phyloP scores from a whole-genome alignment of 345 rosid genomes.

The Acer negundo region DNA sequence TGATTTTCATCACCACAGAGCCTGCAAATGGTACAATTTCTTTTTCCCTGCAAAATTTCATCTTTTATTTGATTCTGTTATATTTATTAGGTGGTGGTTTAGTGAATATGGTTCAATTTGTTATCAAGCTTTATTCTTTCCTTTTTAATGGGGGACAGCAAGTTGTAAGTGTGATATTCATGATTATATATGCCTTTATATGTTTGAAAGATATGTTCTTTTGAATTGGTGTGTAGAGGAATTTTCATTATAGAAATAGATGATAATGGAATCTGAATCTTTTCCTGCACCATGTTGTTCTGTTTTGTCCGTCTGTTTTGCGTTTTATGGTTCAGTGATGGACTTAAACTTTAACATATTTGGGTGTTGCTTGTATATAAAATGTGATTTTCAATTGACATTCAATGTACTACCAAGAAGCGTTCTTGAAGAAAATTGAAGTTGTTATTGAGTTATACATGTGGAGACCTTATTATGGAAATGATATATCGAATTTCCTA shows the following conservation, averaged over 20 bases:
- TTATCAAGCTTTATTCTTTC: not conserved
- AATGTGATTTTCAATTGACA: not conserved
- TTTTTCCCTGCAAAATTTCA: not conserved
- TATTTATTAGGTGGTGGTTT: not conserved
- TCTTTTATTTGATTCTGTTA: not conserved
- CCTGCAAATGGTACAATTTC: slow-evolving; percentile 38
- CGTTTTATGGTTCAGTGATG: not conserved
- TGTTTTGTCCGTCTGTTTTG: not conserved
- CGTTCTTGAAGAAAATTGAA: not conserved
- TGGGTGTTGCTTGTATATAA: not conserved
- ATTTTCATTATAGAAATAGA: not conserved
- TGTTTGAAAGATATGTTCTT: slow-evolving; percentile 4
- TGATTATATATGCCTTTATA: not conserved
- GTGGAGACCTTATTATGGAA: not conserved
- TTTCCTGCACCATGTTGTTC: not conserved
- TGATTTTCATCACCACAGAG: slow-evolving; percentile 18
- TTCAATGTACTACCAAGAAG: not conserved
- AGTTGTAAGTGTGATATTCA: not conserved
- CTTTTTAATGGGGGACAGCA: not conserved
- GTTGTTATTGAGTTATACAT: not conserved
- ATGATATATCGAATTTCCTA: not conserved
- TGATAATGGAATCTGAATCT: not conserved
- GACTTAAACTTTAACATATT: not conserved
- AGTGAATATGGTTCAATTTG: not conserved
- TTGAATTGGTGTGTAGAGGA: not conserved